phyloP scores from a whole-genome alignment of 2,329 filamentous ascomycete genomes.

The Sclerotinia spermophila region DNA sequence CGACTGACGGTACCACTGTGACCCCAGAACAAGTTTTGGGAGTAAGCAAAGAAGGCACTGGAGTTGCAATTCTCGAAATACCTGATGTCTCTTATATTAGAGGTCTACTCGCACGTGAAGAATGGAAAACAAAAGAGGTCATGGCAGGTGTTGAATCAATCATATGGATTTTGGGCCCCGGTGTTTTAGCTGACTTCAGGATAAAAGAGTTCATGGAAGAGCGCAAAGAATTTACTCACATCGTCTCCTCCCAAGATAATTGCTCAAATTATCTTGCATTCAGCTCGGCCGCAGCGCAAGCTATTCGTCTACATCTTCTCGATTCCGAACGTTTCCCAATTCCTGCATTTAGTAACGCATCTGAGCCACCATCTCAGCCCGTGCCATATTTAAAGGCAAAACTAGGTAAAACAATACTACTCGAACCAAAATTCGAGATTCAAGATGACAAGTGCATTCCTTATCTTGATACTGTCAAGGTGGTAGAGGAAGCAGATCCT shows the following conservation, averaged over 20 bases:
- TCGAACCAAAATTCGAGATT: conserved; percentile 33
- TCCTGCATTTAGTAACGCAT: conserved; percentile 58
- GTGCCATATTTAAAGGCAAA: conserved; percentile 28
- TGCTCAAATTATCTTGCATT: conserved; percentile 74
- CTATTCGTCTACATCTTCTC: conserved; percentile 66
- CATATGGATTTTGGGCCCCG: conserved; percentile 77
- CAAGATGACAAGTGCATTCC: conserved; percentile 47
- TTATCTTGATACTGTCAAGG: conserved; percentile 47
- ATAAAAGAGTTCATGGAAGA: conserved; percentile 68
- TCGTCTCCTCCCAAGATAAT: conserved; percentile 70
- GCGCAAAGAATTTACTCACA: conserved; percentile 61
- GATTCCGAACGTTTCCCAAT: conserved; percentile 71
- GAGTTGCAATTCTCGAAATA: conserved; percentile 77
- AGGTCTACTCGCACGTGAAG: conserved; percentile 63
- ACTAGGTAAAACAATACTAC: conserved; percentile 27
- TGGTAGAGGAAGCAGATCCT: conserved; percentile 39
- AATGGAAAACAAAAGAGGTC: conserved; percentile 64
- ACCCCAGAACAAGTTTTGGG: conserved; percentile 86
- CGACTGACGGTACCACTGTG: conserved; percentile 62
- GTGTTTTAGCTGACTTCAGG: conserved; percentile 57
- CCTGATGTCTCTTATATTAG: conserved; percentile 68
- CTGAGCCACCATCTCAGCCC: conserved; percentile 7
- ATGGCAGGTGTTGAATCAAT: conserved; percentile 65
- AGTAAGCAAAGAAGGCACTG: conserved; percentile 61
- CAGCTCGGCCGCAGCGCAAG: conserved; percentile 61